Evolutionary conservation across 805 yeast species (phyloP).

Genomic region (Wickerhamomyces chaumierensis): DNA sequence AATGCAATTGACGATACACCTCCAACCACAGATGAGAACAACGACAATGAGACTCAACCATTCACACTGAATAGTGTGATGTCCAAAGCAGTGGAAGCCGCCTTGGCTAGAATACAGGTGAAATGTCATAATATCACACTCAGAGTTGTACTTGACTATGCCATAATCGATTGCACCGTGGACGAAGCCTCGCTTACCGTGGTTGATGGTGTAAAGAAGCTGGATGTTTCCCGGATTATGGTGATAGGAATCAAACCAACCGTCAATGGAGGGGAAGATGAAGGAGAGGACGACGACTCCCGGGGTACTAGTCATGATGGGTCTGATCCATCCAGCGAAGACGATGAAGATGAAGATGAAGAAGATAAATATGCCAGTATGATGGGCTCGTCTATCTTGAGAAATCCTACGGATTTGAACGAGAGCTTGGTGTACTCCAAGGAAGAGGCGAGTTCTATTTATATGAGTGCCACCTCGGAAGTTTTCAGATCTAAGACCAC

Average conservation of each 20-base stretch:
- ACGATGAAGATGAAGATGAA: conserved; percentile 5
- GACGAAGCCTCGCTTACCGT: conserved; percentile 25
- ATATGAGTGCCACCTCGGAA: conserved; percentile 71
- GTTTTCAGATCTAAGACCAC: conserved; percentile 21
- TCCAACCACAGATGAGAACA: too few relatives aligned
- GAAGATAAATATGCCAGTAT: conserved; percentile 18
- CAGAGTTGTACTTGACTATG: conserved; percentile 36
- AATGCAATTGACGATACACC: not conserved
- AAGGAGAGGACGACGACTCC: not conserved
- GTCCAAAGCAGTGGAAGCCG: conserved; percentile 56
- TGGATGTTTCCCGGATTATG: conserved; percentile 28
- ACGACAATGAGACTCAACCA: conserved; percentile 1
- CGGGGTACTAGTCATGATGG: conserved; percentile 16
- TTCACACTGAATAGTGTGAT: conserved; percentile 43
- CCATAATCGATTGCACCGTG: conserved; percentile 24
- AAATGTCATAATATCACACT: conserved; percentile 35
- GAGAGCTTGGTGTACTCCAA: conserved; percentile 57
- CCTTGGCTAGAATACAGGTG: conserved; percentile 48
- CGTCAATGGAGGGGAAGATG: conserved; percentile 15
- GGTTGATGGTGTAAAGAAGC: conserved; percentile 33
- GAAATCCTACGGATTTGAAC: conserved; percentile 21
- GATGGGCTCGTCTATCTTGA: conserved; percentile 19
- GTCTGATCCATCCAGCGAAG: conserved; percentile 16
- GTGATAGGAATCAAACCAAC: conserved; percentile 31
- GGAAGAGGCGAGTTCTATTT: conserved; percentile 59